Evolutionary conservation across 345 rosid genomes (phyloP).

Genomic region (Dipteronia sinensis): DNA sequence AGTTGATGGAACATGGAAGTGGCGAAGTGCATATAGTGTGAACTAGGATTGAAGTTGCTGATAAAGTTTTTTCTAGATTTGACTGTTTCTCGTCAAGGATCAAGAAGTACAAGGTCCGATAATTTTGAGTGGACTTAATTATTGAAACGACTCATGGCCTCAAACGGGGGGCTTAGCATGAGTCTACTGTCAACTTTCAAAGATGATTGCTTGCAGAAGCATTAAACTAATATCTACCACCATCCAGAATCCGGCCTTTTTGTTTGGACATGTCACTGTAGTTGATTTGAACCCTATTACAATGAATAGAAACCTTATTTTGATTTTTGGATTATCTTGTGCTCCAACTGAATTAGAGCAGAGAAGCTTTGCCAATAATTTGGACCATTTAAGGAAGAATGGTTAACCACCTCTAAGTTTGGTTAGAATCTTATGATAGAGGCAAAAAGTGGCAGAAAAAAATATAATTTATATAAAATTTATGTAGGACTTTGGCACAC

Average conservation of each 20-base stretch:
- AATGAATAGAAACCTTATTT: constrained; percentile 3
- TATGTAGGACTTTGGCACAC: not conserved
- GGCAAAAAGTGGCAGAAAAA: not conserved
- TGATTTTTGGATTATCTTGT: not conserved
- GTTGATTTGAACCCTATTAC: constrained; percentile 14
- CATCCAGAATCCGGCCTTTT: constrained; percentile 13
- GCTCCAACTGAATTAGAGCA: not conserved
- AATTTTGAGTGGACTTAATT: constrained; percentile 28
- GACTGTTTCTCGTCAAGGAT: constrained; percentile 19
- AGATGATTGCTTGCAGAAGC: constrained; percentile 13
- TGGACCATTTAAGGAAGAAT: not conserved
- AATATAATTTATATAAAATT: not conserved
- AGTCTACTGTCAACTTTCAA: constrained; percentile 14
- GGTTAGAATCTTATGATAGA: not conserved
- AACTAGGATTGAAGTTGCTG: constrained; percentile 8
- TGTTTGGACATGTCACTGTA: not conserved
- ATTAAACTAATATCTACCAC: constrained; percentile 27
- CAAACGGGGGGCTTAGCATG: constrained; percentile 28
- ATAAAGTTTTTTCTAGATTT: constrained; percentile 8
- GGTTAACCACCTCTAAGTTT: not conserved
- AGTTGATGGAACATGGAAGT: constrained; percentile 23
- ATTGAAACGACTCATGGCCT: constrained; percentile 21
- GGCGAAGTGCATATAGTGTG: constrained; percentile 19
- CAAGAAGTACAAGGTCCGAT: constrained; percentile 11
- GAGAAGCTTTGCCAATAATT: not conserved